Percentiles rank a stretch among this genome's conserved stretches.
phyloP scores from a whole-genome alignment of 345 rosid genomes.

The Conringia planisiliqua region DNA sequence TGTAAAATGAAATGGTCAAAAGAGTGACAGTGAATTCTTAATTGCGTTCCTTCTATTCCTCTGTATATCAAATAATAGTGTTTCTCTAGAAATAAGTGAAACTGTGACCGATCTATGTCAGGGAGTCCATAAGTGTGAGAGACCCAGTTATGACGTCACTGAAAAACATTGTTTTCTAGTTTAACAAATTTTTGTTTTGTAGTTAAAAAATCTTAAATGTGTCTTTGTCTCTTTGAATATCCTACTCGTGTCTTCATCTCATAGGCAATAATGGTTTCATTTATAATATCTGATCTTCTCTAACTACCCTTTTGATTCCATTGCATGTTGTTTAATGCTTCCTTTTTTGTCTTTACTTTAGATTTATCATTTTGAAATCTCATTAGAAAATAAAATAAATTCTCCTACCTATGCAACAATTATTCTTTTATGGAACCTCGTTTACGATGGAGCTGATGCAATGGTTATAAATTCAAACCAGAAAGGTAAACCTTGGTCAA shows the following conservation, averaged over 20 bases:
- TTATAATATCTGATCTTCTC: constrained; percentile 13
- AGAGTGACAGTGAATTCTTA: constrained; percentile 14
- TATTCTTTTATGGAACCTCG: too few species aligned
- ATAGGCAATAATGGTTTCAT: constrained; percentile 22
- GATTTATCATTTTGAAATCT: constrained; percentile 10
- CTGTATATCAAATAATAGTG: neutral
- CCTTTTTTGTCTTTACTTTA: neutral
- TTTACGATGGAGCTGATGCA: neutral
- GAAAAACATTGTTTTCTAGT: neutral
- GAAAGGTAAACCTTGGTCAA: neutral
- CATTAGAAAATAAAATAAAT: neutral
- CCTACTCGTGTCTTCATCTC: constrained; percentile 1
- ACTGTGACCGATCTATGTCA: constrained; percentile 27
- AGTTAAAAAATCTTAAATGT: constrained; percentile 4
- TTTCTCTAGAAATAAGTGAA: constrained; percentile 6
- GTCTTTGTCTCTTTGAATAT: neutral
- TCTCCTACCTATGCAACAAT: neutral
- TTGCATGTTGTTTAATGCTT: constrained; percentile 13
- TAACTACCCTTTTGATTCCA: constrained; percentile 17
- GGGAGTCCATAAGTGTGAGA: constrained; percentile 16
- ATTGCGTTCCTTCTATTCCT: constrained; percentile 5
- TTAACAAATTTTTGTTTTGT: constrained; percentile 5
- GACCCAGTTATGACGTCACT: neutral
- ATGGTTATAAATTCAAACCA: neutral
- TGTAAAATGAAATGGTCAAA: constrained; percentile 8